A percentile compares a stretch with the other conserved stretches of the same genome.
Conservation (phyloP, 345 rosid genomes). For the Hibiscus syriacus region DNA sequence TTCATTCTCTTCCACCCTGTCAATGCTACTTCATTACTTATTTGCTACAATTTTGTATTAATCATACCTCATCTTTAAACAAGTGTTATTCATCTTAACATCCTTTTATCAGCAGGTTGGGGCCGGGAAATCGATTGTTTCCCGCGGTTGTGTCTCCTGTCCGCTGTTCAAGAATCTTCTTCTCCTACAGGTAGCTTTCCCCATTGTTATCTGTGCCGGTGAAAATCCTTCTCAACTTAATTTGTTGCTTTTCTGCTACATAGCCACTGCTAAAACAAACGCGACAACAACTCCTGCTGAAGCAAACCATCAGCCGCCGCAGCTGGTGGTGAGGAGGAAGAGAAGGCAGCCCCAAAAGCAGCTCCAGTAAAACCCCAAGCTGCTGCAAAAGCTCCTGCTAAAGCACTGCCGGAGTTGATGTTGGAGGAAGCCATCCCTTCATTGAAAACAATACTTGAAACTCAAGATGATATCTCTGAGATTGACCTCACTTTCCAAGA, state of each 20-base stretch:
- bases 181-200: constrained; percentile 45
- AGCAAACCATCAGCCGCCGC: not conserved
- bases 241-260: not conserved
- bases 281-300: constrained; percentile 3
- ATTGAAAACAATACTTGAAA: constrained; percentile 50
- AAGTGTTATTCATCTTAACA: not conserved
- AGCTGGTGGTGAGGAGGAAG: constrained; percentile 46
- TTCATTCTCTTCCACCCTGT: constrained; percentile 23
- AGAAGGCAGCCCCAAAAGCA: constrained; percentile 30
- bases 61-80: not conserved
- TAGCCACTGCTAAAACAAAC: constrained; percentile 7
- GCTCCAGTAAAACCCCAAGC: constrained; percentile 67
- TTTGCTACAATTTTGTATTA: too few species aligned
- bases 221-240: not conserved
- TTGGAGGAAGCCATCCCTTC: constrained; percentile 89
- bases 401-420: constrained; percentile 70
- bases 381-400: constrained; percentile 53
- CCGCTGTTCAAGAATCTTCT: constrained; percentile 71
- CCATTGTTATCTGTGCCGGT: not conserved
- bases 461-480: constrained; percentile 55
- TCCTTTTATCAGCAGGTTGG: constrained; percentile 27
- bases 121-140: constrained; percentile 22
- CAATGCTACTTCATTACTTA: constrained; percentile 29
- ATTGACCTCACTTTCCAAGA: constrained; percentile 62
- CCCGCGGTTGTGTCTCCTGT: constrained; percentile 35